phyloP scores from a whole-genome alignment of 495 filamentous ascomycete species.

The Trichoderma parareesei region DNA sequence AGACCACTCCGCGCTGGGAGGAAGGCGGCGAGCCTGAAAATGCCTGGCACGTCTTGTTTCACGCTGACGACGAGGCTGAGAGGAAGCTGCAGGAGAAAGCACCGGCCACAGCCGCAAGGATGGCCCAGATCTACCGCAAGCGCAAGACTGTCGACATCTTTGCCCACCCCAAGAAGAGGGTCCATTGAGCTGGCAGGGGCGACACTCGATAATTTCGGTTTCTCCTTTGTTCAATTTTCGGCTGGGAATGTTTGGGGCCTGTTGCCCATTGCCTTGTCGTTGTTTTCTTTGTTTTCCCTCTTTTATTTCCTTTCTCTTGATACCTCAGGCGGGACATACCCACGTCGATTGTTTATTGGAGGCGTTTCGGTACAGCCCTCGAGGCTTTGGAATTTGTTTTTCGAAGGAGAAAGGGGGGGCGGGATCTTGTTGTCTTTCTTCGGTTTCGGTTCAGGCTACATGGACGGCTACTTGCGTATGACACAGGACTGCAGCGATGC shows the following conservation, averaged over 20 bases:
- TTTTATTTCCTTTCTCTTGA: background rate
- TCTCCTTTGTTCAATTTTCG: too few relatives aligned
- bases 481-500: background rate
- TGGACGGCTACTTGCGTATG: background rate
- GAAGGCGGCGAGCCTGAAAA: background rate
- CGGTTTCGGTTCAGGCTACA: background rate
- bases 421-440: background rate
- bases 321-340: background rate
- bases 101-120: background rate
- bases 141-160: conserved; percentile 28
- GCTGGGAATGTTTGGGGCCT: too few relatives aligned
- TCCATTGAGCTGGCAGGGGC: background rate
- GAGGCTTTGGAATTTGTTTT: background rate
- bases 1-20: background rate
- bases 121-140: conserved; percentile 14
- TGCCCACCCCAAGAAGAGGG: conserved; percentile 22
- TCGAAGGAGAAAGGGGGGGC: background rate
- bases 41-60: too few relatives aligned
- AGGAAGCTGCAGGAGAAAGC: too few relatives aligned
- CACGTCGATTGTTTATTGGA: background rate
- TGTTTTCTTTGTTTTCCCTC: background rate
- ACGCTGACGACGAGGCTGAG: too few relatives aligned
- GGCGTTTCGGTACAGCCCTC: background rate
- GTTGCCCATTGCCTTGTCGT: background rate
- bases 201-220: background rate